These are phyloP conservation scores for Volvariella surrecta DNA, from an alignment of 1,284 basidiomycete genomes.

Conservation along the genomic window DNA sequence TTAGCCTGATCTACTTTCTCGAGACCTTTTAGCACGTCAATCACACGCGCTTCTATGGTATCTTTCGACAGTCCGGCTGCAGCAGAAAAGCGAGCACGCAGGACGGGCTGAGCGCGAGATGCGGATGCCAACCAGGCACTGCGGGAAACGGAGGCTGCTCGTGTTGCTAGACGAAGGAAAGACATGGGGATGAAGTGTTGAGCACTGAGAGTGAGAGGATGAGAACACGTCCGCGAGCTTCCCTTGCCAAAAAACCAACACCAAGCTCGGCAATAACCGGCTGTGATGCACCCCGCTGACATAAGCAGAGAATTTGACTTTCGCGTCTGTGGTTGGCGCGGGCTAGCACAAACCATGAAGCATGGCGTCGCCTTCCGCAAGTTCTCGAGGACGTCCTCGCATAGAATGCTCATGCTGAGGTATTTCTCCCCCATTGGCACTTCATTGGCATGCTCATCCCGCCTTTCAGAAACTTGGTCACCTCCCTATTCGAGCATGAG, in stretches of 20 bases:
- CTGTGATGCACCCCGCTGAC: neutral
- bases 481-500: slow-evolving; percentile 92
- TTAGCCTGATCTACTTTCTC: slow-evolving; percentile 90
- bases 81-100: slow-evolving; percentile 65
- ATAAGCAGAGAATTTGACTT: neutral
- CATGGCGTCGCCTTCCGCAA: slow-evolving; percentile 88
- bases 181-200: slow-evolving; percentile 30
- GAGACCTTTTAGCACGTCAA: slow-evolving; percentile 89
- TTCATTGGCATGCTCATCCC: neutral
- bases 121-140: slow-evolving; percentile 18
- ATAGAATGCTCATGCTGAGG: slow-evolving; percentile 84
- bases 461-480: slow-evolving; percentile 80
- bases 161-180: slow-evolving; percentile 38
- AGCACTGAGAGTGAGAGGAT: neutral
- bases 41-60: slow-evolving; percentile 74
- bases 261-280: slow-evolving; percentile 7
- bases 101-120: slow-evolving; percentile 20
- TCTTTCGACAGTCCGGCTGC: slow-evolving; percentile 68
- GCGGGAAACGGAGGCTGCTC: slow-evolving; percentile 30
- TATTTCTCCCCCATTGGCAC: slow-evolving; percentile 19
- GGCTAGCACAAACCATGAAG: slow-evolving; percentile 51
- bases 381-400: slow-evolving; percentile 80
- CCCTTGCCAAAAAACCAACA: slow-evolving; percentile 1
- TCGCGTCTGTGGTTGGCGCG: neutral
- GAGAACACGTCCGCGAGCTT: too few relatives aligned